Percentiles rank a stretch among this genome's conserved stretches.
These are phyloP conservation scores for Solanum hybrid DNA, from an alignment of 305 asterid genomes.

Conservation along the genomic window DNA sequence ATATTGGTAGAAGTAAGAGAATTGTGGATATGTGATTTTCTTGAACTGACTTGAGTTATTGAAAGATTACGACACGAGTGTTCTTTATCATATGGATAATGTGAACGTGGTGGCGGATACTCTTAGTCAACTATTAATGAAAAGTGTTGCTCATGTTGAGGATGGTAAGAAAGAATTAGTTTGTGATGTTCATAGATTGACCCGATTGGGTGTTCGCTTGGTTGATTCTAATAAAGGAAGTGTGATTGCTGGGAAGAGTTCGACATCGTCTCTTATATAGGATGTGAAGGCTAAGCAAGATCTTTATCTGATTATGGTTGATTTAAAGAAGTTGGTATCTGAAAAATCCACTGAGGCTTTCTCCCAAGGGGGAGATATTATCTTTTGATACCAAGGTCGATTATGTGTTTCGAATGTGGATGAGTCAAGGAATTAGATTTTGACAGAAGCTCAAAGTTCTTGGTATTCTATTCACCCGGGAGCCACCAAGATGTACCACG, in stretches of 20 bases:
- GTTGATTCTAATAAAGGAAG: not conserved
- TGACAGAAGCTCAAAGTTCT: not conserved
- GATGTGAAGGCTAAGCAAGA: not conserved
- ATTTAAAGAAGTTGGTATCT: not conserved
- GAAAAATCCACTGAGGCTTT: not conserved
- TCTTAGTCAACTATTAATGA: not conserved
- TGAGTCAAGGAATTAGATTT: not conserved
- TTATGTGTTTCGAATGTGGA: not conserved
- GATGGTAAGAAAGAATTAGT: not conserved
- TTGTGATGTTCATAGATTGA: not conserved
- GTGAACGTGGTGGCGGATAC: not conserved
- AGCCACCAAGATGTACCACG: not conserved
- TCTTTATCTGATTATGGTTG: not conserved
- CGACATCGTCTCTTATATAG: not conserved
- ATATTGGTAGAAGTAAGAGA: not conserved
- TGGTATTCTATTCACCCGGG: not conserved
- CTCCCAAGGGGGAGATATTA: not conserved
- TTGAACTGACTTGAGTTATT: not conserved
- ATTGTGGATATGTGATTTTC: not conserved
- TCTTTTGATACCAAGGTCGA: not conserved
- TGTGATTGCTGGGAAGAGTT: not conserved
- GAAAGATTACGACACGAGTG: not conserved
- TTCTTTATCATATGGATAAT: not conserved
- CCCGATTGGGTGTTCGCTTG: not conserved
- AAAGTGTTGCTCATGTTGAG: not conserved